Percentiles rank a stretch among this genome's conserved stretches.
Evolutionary conservation across 148 eudicot genomes (phyloP).

Genomic region (Rhododendron simsii): DNA sequence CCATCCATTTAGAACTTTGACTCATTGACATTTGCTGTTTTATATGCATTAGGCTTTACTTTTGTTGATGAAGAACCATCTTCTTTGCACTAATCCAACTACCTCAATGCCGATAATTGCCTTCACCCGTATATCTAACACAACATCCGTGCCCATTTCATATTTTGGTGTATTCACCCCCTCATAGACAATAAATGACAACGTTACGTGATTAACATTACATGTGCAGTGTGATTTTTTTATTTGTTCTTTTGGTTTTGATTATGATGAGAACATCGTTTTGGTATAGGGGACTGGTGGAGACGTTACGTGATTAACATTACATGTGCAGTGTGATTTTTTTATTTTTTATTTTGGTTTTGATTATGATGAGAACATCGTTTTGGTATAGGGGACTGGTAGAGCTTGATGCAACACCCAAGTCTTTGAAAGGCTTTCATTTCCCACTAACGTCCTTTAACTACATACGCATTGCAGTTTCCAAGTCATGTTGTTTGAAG

Average conservation of each 20-base stretch:
- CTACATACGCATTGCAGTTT: too few species aligned
- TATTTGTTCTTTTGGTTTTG: too few species aligned
- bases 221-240: too few species aligned
- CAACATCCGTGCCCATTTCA: not conserved
- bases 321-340: too few species aligned
- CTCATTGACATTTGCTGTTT: not conserved
- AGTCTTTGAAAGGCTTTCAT: not conserved
- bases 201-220: not conserved
- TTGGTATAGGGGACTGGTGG: not conserved
- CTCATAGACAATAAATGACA: not conserved
- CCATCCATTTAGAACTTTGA: not conserved
- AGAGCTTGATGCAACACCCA: not conserved
- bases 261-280: too few species aligned
- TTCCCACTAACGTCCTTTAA: not conserved
- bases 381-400: not conserved
- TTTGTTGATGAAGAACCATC: not conserved
- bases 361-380: too few species aligned
- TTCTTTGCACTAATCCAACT: not conserved
- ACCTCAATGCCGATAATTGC: conserved; percentile 1
- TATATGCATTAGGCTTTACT: not conserved
- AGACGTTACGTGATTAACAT: not conserved
- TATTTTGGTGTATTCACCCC: not conserved
- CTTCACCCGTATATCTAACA: not conserved
- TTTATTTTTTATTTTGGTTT: too few species aligned
- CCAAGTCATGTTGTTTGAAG: too few species aligned